Base-by-base conservation (phyloP, 768 basidiomycete genomes). In the Atractiella rhizophila region DNA sequence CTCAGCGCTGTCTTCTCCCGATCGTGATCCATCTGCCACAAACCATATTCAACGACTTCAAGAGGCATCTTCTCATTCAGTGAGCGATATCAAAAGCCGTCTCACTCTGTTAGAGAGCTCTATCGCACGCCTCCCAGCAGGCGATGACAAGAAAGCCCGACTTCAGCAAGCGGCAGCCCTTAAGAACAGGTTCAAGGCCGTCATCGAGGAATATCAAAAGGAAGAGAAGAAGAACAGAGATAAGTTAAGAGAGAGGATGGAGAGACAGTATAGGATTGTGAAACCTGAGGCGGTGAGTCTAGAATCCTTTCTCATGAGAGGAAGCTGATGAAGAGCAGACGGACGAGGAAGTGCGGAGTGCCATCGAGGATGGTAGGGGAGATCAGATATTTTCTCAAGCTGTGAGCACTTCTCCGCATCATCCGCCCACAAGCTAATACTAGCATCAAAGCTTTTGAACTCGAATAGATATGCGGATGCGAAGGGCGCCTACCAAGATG, bases 401-500 rank as follows among this genome's bases (percentile, higher is more conserved):
- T 4, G 51, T 53, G 8, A 29, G 51, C 40, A 28, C 25, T 10
- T 4, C 28, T 5, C 23, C 13, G 24, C 24, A 13, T 19, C 9
- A 24, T 18, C 8, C 3, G 23, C 4, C 19, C 16, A 18, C 13
- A 13, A 20, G 28, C 35, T 20, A 39, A 5, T 9, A 18, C n/a
- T 10, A 25, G 10, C 11, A 25, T 28, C 6, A 10, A 34, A 53
- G 79, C 63, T 85, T 32, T 67, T 74, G 30, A 65, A 65, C 23
- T 77, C 78, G n/a, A 71, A 69, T 37, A 70, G 71, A n/a, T 81
- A 80, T 57, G 78, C 73, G 25, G 76, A 80, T 49, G 73, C 80
- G 12, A 65, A 79, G 35, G 67, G 68, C 32, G 83, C 78, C 0
- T 81, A 75, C 57, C 67, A 71, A 37, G 85, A 91, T 59, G 82